Conservation (phyloP, 2,329 filamentous ascomycete genomes). For the Exophiala xenobiotica region DNA sequence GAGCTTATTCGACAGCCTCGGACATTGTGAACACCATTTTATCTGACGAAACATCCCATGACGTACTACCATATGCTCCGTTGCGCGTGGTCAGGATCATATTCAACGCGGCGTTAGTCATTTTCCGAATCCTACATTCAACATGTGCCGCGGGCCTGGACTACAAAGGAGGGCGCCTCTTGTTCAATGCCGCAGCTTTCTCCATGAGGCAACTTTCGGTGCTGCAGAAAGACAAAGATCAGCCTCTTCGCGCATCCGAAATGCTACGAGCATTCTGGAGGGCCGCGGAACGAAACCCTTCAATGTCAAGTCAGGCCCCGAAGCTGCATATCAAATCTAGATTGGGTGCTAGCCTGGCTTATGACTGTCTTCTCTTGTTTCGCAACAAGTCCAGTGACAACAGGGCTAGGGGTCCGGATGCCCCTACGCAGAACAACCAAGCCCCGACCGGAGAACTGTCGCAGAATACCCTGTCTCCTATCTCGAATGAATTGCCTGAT, state of each 20-base stretch:
- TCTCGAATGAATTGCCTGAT: no score
- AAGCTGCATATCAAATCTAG: slow-evolving; percentile 6
- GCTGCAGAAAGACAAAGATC: not conserved
- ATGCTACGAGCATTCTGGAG: slow-evolving; percentile 8
- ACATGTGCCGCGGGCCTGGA: not conserved
- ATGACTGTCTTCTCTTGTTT: slow-evolving; percentile 3
- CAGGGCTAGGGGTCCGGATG: no score
- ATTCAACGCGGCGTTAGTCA: slow-evolving; percentile 3
- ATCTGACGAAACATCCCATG: not conserved
- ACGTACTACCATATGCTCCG: slow-evolving; percentile 4
- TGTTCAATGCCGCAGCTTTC: slow-evolving; percentile 9
- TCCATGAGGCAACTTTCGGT: slow-evolving; percentile 1
- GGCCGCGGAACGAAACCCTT: not conserved
- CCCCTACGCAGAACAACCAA: no score
- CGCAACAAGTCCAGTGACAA: no score
- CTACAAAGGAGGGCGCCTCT: not conserved
- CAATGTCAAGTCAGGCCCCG: not conserved
- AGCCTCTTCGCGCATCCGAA: not conserved
- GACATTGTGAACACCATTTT: not conserved
- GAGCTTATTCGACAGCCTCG: slow-evolving; percentile 3
- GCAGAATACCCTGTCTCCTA: no score
- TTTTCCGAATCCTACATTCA: slow-evolving; percentile 2
- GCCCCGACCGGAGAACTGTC: no score
- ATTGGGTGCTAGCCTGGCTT: slow-evolving; percentile 5
- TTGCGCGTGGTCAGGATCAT: not conserved